Evolutionary conservation across 768 basidiomycete species (phyloP).

Genomic region (Chalciporus sphaerocephalus): DNA sequence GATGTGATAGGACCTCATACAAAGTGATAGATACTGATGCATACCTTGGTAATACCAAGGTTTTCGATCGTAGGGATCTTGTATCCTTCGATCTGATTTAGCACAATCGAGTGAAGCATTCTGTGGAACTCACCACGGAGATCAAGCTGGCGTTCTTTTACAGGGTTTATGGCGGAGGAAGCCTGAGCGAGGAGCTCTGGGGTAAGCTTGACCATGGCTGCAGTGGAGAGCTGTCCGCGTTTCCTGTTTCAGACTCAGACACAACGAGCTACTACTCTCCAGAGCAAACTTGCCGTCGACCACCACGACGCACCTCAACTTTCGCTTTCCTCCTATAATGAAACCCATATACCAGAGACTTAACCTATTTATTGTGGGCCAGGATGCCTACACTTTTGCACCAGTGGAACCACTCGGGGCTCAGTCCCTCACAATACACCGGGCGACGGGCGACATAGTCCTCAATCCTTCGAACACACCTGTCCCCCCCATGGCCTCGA

Average conservation of each 20-base stretch:
- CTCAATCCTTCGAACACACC: conserved; percentile 57
- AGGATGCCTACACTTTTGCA: conserved; percentile 77
- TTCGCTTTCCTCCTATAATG: conserved; percentile 46
- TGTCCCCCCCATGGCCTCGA: conserved; percentile 51
- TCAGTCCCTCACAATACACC: conserved; percentile 66
- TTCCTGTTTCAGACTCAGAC: conserved; percentile 35
- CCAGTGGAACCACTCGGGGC: conserved; percentile 58
- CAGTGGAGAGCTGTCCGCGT: conserved; percentile 9
- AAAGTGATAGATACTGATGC: conserved; percentile 23
- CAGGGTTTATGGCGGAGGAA: conserved; percentile 69
- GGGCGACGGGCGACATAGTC: conserved; percentile 70
- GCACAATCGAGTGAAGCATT: neutral
- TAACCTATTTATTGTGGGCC: conserved; percentile 62
- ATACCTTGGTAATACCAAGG: conserved; percentile 84
- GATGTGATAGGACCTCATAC: conserved; percentile 14
- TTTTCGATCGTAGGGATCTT: conserved; percentile 97
- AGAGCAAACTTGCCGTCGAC: conserved; percentile 4
- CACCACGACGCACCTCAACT: conserved; percentile 14
- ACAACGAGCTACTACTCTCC: conserved; percentile 22
- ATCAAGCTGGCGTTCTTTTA: conserved; percentile 89
- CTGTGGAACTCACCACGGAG: conserved; percentile 62
- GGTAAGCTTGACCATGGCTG: conserved; percentile 78
- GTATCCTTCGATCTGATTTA: conserved; percentile 54
- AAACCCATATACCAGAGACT: conserved; percentile 68
- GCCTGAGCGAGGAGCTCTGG: conserved; percentile 88